Evolutionary conservation across 2,329 filamentous ascomycete species (phyloP), one percentile per base, ranked within the genome.

Genomic region (Amauroascus niger): DNA sequence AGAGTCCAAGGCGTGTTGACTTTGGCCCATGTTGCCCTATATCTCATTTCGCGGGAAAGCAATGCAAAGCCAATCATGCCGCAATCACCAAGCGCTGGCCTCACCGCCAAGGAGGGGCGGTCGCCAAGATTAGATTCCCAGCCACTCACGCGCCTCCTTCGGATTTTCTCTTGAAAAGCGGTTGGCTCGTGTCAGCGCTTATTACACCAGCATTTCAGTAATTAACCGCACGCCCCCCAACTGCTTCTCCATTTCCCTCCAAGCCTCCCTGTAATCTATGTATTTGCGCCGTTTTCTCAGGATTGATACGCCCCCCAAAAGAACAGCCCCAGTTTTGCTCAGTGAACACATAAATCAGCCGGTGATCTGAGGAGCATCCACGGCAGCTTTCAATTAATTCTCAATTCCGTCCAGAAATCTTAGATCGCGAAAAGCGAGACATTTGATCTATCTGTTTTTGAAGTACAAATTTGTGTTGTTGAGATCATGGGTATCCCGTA

Each of bases 401-500:
- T 40, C 20, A 30, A 50, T 41, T 50, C 24, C 13, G 2, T 13
- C 35, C 18, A 2, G 43, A 41, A 26, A 13, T 47, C 40, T 7
- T 49, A 13, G 5, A 37, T 48, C 26, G 43, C 33, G 43, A 35
- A 13, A 37, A 20, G n/a, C 6, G 22, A 39, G 18, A 9, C 5
- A 22, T 37, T 24, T 30, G 37, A 22, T 32, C 44, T 9, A 32
- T 37, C 6, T 32, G 26, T 26, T 18, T 40, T 24, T 18, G 14
- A 26, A 40, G 13, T 16, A 48, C 18, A 11, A 46, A 32, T 26
- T 35, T 44, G 16, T 54, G 37, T 32, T 46, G 43, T 47, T 41
- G 39, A 57, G 58, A 60, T 47, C 55, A 72, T 72, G 70, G 70
- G 70, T 59, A 69, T 72, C 47, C 70, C 69, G 70, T 72, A 63